A percentile compares a stretch with the other conserved stretches of the same genome.
Conservation (phyloP, 768 basidiomycete species). For the Leccinum imitatum region DNA sequence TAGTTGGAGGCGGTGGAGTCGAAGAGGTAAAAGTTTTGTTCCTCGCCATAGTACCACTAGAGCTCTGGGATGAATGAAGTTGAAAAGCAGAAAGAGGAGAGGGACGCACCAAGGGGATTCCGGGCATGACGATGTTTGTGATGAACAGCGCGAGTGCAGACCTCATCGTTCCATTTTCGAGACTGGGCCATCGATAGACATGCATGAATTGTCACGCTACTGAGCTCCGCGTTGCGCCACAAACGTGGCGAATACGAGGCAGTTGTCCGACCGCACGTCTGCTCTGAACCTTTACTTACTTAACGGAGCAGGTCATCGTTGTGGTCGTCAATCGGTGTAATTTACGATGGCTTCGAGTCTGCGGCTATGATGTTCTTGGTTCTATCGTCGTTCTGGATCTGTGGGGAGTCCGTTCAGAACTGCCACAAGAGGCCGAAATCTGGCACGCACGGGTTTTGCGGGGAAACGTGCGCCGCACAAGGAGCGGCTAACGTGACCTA, state of each 20-base stretch:
- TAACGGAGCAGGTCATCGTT: constrained; percentile 10
- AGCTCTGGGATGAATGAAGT: not conserved
- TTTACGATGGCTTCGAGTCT: constrained; percentile 27
- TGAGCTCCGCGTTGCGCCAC: not conserved
- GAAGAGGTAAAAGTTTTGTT: constrained; percentile 84
- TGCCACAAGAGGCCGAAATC: constrained; percentile 59
- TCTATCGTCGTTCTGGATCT: constrained; percentile 5
- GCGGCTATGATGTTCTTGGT: constrained; percentile 18
- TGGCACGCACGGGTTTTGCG: constrained; percentile 53
- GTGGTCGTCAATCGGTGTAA: constrained; percentile 10
- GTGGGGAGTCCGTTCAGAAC: constrained; percentile 35
- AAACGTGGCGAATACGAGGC: constrained; percentile 31
- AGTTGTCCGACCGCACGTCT: constrained; percentile 2
- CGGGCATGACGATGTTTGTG: constrained; percentile 79
- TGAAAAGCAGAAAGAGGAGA: not conserved
- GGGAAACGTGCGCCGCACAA: constrained; percentile 54
- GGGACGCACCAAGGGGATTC: constrained; percentile 66
- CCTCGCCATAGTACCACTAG: constrained; percentile 86
- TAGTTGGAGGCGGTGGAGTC: constrained; percentile 92
- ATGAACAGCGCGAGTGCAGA: constrained; percentile 79
- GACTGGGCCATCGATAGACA: constrained; percentile 89
- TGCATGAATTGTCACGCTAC: constrained; percentile 29
- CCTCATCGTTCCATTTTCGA: constrained; percentile 79
- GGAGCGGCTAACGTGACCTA: constrained; percentile 19
- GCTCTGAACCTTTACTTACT: constrained; percentile 7